Evolutionary conservation across 768 basidiomycete species (phyloP).

Genomic region (Terana coerulea): DNA sequence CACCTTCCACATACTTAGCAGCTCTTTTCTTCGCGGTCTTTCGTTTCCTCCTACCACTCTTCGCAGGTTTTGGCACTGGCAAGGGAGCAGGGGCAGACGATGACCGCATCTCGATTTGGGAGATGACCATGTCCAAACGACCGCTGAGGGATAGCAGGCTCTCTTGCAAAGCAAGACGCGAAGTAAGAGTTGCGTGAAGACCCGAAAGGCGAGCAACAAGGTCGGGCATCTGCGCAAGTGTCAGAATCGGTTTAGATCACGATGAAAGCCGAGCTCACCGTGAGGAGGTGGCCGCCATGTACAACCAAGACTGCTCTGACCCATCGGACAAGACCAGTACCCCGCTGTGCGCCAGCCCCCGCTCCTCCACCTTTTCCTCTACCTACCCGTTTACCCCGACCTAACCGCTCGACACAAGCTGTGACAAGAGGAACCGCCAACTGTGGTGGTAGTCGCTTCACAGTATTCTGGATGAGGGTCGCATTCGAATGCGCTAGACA

Average conservation of each 20-base stretch:
- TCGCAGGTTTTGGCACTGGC: conserved; percentile 28
- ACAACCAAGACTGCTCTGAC: conserved; percentile 77
- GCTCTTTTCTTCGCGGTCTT: conserved; percentile 34
- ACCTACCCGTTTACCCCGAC: conserved; percentile 64
- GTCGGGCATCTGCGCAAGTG: conserved; percentile 73
- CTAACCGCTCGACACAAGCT: conserved; percentile 86
- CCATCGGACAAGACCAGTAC: conserved; percentile 68
- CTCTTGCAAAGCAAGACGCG: conserved; percentile 78
- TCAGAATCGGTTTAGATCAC: neutral
- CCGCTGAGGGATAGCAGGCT: conserved; percentile 84
- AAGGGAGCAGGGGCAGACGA: conserved; percentile 62
- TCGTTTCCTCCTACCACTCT: conserved; percentile 32
- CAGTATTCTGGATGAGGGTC: conserved; percentile 80
- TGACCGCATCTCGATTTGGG: conserved; percentile 88
- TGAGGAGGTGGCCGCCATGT: conserved; percentile 91
- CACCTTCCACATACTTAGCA: conserved; percentile 71
- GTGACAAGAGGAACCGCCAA: conserved; percentile 82
- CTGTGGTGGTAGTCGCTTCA: conserved; percentile 81
- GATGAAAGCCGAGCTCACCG: conserved; percentile 49
- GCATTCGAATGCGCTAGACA: conserved; percentile 82
- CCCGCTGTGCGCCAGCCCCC: conserved; percentile 77
- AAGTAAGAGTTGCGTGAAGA: conserved; percentile 76
- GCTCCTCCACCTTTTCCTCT: conserved; percentile 77
- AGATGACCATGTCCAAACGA: conserved; percentile 88
- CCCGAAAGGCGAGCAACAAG: conserved; percentile 83